A percentile compares a stretch with the other conserved stretches of the same genome.
These are phyloP conservation scores for Aspergillus asperescens DNA, from an alignment of 495 filamentous ascomycete species.

Conservation along the genomic window DNA sequence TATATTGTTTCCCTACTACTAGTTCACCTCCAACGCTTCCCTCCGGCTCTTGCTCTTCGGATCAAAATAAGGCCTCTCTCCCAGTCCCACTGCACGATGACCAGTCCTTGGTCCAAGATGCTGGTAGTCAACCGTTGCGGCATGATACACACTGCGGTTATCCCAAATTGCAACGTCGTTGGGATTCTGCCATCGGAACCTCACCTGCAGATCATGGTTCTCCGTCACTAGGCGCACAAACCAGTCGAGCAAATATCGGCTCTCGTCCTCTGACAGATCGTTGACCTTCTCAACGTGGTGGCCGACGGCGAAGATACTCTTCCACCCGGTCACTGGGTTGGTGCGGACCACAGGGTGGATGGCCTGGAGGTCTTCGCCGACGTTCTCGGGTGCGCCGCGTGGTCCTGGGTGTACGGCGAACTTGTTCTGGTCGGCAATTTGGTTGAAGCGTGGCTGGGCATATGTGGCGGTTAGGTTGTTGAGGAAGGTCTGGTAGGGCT, in stretches of 20 bases:
- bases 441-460: conserved; percentile 46
- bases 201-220: conserved; percentile 72
- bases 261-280: conserved; percentile 39
- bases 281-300: no score
- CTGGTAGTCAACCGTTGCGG: conserved; percentile 61
- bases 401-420: conserved; percentile 24
- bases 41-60: conserved; percentile 35
- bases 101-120: conserved; percentile 50
- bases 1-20: no score
- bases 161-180: conserved; percentile 74
- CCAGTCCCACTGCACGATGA: conserved; percentile 54
- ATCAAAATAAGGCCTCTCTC: conserved; percentile 62
- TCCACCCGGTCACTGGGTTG: conserved; percentile 76
- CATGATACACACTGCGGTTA: conserved; percentile 64
- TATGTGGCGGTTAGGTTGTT: conserved; percentile 63
- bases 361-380: conserved; percentile 53
- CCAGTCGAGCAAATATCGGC: background rate
- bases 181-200: conserved; percentile 56
- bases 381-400: conserved; percentile 52
- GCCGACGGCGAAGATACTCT: no score
- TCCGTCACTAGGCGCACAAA: conserved; percentile 62
- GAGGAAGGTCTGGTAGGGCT: conserved; percentile 56
- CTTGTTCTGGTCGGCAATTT: conserved; percentile 25
- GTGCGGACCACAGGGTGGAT: conserved; percentile 70
- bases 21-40: conserved; percentile 23